phyloP scores from a whole-genome alignment of 2,329 filamentous ascomycete genomes.

The Nakataea oryzae region DNA sequence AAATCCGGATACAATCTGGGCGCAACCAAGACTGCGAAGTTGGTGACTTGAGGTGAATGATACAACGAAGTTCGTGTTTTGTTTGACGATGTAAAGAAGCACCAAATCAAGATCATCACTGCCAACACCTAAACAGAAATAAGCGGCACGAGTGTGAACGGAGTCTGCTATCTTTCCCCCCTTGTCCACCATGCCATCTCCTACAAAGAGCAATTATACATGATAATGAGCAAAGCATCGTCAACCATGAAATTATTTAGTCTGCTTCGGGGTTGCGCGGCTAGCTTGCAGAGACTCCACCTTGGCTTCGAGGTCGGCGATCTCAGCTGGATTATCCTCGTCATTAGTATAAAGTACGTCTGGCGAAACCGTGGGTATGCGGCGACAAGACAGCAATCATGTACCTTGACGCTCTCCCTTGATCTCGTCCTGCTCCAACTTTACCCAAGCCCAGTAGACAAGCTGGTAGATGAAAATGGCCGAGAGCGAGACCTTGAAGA shows the following conservation, averaged over 20 bases:
- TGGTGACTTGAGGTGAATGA: no score
- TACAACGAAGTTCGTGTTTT: no score
- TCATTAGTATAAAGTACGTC: not conserved
- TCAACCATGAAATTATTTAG: not conserved
- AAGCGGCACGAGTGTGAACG: no score
- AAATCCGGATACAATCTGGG: no score
- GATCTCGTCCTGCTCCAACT: slow-evolving; percentile 62
- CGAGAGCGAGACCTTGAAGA: slow-evolving; percentile 63
- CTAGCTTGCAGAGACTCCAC: slow-evolving; percentile 21
- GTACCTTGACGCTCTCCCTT: slow-evolving; percentile 47
- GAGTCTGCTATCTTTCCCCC: no score
- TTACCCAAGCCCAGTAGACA: slow-evolving; percentile 65
- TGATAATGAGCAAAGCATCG: not conserved
- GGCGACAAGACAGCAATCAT: not conserved
- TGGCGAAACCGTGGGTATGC: not conserved
- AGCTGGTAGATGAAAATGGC: slow-evolving; percentile 72
- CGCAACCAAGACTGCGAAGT: no score
- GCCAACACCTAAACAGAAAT: no score
- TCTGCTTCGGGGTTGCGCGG: not conserved
- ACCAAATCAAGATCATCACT: no score
- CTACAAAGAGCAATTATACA: not conserved
- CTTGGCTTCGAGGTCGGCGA: slow-evolving; percentile 25
- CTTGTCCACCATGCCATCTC: not conserved
- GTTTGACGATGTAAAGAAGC: no score
- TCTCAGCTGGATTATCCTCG: slow-evolving; percentile 10